Evolutionary conservation across 768 basidiomycete genomes (phyloP).

Genomic region (Rhizopogon rudus): DNA sequence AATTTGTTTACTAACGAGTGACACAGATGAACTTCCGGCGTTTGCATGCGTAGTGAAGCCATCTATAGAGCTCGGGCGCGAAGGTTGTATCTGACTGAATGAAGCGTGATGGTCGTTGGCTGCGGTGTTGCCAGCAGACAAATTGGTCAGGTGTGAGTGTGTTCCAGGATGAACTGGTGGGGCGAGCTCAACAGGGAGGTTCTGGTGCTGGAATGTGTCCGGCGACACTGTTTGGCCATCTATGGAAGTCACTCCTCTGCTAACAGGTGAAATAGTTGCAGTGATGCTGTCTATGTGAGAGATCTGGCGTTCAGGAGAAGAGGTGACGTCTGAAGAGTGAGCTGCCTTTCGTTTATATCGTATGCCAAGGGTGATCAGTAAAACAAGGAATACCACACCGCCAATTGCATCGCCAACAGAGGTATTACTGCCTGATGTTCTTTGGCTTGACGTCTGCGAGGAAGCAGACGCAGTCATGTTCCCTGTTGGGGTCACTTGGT

Average conservation of each 20-base stretch:
- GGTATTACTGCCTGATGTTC: slow-evolving; percentile 16
- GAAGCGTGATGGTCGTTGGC: not conserved
- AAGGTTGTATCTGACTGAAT: slow-evolving; percentile 4
- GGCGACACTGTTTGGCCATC: slow-evolving; percentile 31
- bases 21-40: not conserved
- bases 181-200: slow-evolving; percentile 31
- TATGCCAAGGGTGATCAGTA: slow-evolving; percentile 42
- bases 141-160: slow-evolving; percentile 11
- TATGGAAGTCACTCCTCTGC: slow-evolving; percentile 49
- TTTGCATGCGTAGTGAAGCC: slow-evolving; percentile 20
- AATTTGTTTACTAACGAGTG: not conserved
- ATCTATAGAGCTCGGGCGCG: slow-evolving; percentile 12
- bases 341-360: slow-evolving; percentile 32
- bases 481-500: too few species aligned
- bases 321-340: slow-evolving; percentile 23
- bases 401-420: slow-evolving; percentile 46
- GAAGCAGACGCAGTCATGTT: too few species aligned
- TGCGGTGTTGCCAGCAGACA: not conserved
- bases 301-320: slow-evolving; percentile 11
- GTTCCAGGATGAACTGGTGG: slow-evolving; percentile 26
- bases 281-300: slow-evolving; percentile 16
- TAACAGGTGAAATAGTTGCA: slow-evolving; percentile 25
- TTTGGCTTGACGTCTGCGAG: too few species aligned
- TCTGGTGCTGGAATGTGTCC: too few species aligned
- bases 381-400: slow-evolving; percentile 44